A percentile compares a stretch with the other conserved stretches of the same genome.
Conservation (phyloP, 768 basidiomycete species). For the Omphalotus guepiniiformis region DNA sequence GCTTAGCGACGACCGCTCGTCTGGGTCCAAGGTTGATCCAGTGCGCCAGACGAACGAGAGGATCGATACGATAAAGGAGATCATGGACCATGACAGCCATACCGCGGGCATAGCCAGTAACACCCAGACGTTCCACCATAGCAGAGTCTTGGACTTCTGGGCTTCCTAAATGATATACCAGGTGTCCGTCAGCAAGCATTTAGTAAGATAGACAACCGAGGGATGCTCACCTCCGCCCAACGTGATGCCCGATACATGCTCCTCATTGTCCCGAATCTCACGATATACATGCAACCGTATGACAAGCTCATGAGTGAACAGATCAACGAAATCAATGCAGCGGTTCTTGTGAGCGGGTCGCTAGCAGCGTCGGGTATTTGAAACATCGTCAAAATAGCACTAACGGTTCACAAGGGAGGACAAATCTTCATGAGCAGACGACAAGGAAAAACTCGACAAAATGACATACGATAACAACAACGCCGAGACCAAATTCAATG, state of each 20-base stretch:
- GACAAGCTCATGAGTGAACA: conserved; percentile 49
- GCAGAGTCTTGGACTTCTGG: conserved; percentile 22
- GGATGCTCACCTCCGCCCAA: conserved; percentile 48
- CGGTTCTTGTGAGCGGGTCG: conserved; percentile 46
- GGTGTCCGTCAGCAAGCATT: background rate
- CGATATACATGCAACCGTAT: conserved; percentile 53
- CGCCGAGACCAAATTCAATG: conserved; percentile 52
- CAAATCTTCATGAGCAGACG: background rate
- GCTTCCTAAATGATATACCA: conserved; percentile 19
- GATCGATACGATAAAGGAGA: conserved; percentile 59
- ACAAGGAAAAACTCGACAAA: background rate
- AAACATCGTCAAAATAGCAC: conserved; percentile 53
- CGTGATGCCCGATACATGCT: conserved; percentile 51
- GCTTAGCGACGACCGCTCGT: conserved; percentile 32
- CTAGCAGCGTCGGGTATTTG: conserved; percentile 34
- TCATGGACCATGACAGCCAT: conserved; percentile 60
- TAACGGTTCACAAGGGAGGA: conserved; percentile 11
- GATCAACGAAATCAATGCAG: conserved; percentile 44
- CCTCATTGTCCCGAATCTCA: conserved; percentile 52
- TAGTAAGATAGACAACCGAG: background rate
- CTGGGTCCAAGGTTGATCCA: conserved; percentile 41
- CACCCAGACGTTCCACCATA: conserved; percentile 52
- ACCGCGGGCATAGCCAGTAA: conserved; percentile 47
- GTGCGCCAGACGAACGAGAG: conserved; percentile 65
- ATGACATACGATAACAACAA: conserved; percentile 21